Percentiles rank a stretch among this genome's conserved stretches.
These are phyloP conservation scores for Oryza australiensis DNA, from an alignment of 176 grass and related monocot species.

Conservation along the genomic window DNA sequence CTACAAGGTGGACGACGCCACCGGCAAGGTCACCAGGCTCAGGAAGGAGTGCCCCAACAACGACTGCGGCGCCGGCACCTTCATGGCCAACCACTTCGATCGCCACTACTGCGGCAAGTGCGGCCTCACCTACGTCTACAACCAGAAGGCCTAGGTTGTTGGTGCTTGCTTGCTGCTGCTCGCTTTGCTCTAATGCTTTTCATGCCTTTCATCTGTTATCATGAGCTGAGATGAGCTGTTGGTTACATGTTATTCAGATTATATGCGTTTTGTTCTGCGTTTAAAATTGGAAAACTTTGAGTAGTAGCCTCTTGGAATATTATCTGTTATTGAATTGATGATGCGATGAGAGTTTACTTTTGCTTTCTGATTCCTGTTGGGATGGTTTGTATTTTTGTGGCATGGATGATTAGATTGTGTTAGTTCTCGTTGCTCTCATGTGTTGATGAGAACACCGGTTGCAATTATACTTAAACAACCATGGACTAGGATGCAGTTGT, in stretches of 20 bases:
- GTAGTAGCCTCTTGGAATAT: slow-evolving; percentile 28
- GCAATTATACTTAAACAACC: too few relatives aligned
- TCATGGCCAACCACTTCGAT: slow-evolving; percentile 90
- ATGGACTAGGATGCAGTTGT: too few relatives aligned
- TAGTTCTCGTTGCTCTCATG: not conserved
- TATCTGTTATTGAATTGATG: not conserved
- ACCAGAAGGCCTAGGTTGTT: slow-evolving; percentile 61
- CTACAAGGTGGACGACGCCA: slow-evolving; percentile 75
- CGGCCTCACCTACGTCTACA: slow-evolving; percentile 85
- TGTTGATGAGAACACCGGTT: not conserved
- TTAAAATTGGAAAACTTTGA: slow-evolving; percentile 25
- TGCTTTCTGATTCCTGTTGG: not conserved
- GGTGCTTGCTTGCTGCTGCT: not conserved
- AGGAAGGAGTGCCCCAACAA: slow-evolving; percentile 78
- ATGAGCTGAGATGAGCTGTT: not conserved
- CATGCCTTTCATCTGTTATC: not conserved
- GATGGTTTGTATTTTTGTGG: not conserved
- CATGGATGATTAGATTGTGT: too few relatives aligned
- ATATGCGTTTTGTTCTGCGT: not conserved
- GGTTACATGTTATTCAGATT: slow-evolving; percentile 34
- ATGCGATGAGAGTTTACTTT: slow-evolving; percentile 21
- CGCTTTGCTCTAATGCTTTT: slow-evolving; percentile 6
- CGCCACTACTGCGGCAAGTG: slow-evolving; percentile 90
- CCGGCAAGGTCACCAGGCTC: slow-evolving; percentile 75
- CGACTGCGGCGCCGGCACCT: slow-evolving; percentile 73